Evolutionary conservation across 257 asterid species (phyloP).

Genomic region (Paulownia fortunei): DNA sequence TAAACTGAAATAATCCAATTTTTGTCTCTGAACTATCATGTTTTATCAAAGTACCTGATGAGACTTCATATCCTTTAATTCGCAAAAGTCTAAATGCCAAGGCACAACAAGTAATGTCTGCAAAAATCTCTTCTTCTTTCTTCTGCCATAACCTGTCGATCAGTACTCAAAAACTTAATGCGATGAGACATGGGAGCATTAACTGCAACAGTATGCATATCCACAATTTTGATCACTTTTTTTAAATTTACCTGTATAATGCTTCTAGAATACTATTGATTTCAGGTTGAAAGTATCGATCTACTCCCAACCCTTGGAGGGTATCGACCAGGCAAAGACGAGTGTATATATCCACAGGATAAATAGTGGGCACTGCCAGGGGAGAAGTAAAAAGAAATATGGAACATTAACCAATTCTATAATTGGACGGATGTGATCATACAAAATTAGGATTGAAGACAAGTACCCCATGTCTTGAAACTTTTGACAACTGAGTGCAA

Average conservation of each 20-base stretch:
- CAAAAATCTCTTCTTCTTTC: slow-evolving; percentile 30
- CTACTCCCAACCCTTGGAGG: slow-evolving; percentile 38
- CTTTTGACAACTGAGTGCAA: too few relatives aligned
- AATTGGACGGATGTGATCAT: neutral
- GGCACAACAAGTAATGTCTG: too few relatives aligned
- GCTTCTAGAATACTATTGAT: slow-evolving; percentile 24
- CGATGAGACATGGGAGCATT: neutral
- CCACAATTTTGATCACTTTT: neutral
- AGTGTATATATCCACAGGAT: slow-evolving; percentile 16
- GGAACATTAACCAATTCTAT: neutral
- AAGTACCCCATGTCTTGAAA: slow-evolving; percentile 33
- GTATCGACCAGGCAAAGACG: slow-evolving; percentile 34
- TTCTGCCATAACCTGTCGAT: slow-evolving; percentile 28
- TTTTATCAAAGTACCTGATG: too few relatives aligned
- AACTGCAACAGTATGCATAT: neutral
- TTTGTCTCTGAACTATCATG: too few relatives aligned
- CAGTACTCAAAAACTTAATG: neutral
- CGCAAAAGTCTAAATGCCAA: too few relatives aligned
- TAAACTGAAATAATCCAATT: too few relatives aligned
- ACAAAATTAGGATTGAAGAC: neutral
- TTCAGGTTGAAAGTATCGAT: slow-evolving; percentile 29
- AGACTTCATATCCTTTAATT: too few relatives aligned
- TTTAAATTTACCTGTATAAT: slow-evolving; percentile 27
- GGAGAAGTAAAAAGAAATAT: neutral
- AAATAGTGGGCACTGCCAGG: slow-evolving; percentile 34